Percentiles rank a stretch among this genome's conserved stretches.
Evolutionary conservation across 1,139 yeast genomes (phyloP).

Genomic region (Arxiozyma heterogenica): DNA sequence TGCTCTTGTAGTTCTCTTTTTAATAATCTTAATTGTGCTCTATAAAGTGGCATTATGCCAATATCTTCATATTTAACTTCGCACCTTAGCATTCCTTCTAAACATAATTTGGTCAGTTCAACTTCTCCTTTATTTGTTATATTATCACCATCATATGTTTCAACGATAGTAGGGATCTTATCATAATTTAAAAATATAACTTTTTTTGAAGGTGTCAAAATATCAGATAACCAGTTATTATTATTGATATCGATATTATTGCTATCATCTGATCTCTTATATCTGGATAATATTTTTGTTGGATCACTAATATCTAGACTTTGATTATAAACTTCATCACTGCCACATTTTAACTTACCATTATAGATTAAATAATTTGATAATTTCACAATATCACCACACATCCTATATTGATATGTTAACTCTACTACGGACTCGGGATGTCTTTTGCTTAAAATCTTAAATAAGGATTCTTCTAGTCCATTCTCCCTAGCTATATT

Average conservation of each 20-base stretch:
- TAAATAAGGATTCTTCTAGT: constrained; percentile 70
- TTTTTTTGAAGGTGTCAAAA: constrained; percentile 41
- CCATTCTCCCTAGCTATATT: constrained; percentile 51
- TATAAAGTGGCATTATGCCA: constrained; percentile 84
- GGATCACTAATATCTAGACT: constrained; percentile 33
- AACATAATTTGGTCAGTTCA: constrained; percentile 50
- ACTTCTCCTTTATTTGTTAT: constrained; percentile 70
- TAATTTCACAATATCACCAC: constrained; percentile 73
- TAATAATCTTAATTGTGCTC: constrained; percentile 64
- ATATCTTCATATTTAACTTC: constrained; percentile 52
- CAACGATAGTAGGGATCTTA: constrained; percentile 40
- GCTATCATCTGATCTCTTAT: constrained; percentile 7
- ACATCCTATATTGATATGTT: constrained; percentile 86
- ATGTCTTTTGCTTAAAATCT: constrained; percentile 55
- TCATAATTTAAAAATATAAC: constrained; percentile 82
- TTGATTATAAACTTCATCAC: constrained; percentile 50
- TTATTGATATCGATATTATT: too few relatives aligned
- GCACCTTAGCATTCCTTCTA: constrained; percentile 46
- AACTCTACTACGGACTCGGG: constrained; percentile 68
- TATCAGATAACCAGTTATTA: constrained; percentile 37
- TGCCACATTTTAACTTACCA: constrained; percentile 70
- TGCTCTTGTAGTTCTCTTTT: constrained; percentile 35
- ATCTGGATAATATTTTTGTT: constrained; percentile 10
- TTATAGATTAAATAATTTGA: constrained; percentile 74
- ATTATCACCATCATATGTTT: constrained; percentile 52